Evolutionary conservation across 768 basidiomycete genomes (phyloP).

Genomic region (Gautieria morchelliformis): DNA sequence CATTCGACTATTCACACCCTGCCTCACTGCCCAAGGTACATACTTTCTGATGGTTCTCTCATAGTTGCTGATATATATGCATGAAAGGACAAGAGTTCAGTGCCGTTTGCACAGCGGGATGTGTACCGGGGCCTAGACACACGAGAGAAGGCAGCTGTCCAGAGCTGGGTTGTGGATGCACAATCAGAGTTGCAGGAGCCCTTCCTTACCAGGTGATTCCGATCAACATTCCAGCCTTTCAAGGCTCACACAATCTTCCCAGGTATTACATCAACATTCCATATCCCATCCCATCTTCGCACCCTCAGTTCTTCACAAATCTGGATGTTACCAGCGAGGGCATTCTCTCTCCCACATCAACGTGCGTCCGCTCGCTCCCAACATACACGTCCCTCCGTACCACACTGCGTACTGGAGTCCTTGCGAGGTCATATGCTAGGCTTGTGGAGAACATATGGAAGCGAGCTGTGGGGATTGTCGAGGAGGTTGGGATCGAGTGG

Average conservation of each 20-base stretch:
- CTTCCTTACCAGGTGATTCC: constrained; percentile 16
- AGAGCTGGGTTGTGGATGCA: no score
- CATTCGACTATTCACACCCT: no score
- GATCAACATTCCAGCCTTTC: neutral
- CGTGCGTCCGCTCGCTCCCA: constrained; percentile 1
- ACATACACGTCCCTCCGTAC: constrained; percentile 39
- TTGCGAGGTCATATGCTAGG: constrained; percentile 43
- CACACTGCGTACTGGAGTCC: constrained; percentile 26
- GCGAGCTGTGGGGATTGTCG: constrained; percentile 20
- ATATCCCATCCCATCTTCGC: constrained; percentile 25
- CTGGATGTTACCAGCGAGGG: neutral
- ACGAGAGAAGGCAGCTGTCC: no score
- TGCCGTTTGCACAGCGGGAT: no score
- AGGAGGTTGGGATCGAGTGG: constrained; percentile 28
- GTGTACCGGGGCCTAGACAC: no score
- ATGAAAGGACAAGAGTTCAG: no score
- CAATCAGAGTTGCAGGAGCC: no score
- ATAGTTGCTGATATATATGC: constrained; percentile 45
- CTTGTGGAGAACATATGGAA: constrained; percentile 37
- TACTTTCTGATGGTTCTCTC: no score
- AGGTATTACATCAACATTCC: constrained; percentile 8
- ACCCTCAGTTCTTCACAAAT: constrained; percentile 10
- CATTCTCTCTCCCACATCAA: constrained; percentile 10
- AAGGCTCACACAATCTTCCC: neutral
- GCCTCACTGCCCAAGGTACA: no score